Evolutionary conservation across 1,139 yeast genomes (phyloP).

Genomic region (Casaregolazyma suthepensis): DNA sequence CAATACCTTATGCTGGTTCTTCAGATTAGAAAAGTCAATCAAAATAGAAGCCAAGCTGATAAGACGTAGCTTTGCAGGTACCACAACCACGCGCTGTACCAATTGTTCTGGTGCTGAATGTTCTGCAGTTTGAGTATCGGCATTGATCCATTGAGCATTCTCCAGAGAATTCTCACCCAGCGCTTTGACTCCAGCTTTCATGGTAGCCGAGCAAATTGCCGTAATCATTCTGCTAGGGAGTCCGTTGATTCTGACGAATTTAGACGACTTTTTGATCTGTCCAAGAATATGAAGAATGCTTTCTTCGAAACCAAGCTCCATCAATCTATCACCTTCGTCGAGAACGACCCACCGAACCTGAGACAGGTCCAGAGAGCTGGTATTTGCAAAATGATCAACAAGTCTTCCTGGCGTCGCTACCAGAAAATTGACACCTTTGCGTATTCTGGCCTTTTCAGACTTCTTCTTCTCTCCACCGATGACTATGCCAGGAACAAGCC

Average conservation of each 20-base stretch:
- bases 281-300: conserved; percentile 72
- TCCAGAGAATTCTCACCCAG: conserved; percentile 67
- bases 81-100: conserved; percentile 66
- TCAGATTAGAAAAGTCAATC: conserved; percentile 39
- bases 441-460: conserved; percentile 80
- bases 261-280: conserved; percentile 39
- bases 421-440: conserved; percentile 83
- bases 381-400: conserved; percentile 88
- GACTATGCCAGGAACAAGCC: conserved; percentile 85
- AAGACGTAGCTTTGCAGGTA: conserved; percentile 85
- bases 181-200: conserved; percentile 71
- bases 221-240: conserved; percentile 70
- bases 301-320: conserved; percentile 94
- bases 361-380: conserved; percentile 63
- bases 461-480: conserved; percentile 95
- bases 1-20: conserved; percentile 50
- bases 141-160: conserved; percentile 62
- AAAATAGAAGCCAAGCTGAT: conserved; percentile 71
- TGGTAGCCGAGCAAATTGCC: conserved; percentile 90
- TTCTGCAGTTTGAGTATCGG: conserved; percentile 16
- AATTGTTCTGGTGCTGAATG: conserved; percentile 82
- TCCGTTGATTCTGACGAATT: conserved; percentile 26
- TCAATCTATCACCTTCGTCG: conserved; percentile 93
- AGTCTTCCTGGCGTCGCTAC: conserved; percentile 92
- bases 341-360: conserved; percentile 76